These are phyloP conservation scores for Bolboschoenoplectus hybrid DNA, from an alignment of 202 grass and related monocot species.

Conservation along the genomic window DNA sequence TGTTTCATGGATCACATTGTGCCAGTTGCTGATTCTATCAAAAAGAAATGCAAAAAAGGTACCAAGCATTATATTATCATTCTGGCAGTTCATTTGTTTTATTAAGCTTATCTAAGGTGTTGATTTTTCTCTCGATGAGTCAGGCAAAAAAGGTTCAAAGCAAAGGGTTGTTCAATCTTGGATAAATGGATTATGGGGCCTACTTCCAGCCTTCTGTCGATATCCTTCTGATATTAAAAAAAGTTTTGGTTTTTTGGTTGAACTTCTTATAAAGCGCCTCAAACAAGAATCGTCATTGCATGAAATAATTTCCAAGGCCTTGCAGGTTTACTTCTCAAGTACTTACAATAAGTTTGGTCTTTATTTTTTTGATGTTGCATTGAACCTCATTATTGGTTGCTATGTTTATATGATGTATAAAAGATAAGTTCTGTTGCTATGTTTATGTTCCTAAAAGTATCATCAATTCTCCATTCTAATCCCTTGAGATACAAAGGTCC, in stretches of 20 bases:
- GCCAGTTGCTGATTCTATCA: slow-evolving; percentile 66
- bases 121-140: slow-evolving; percentile 46
- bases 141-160: slow-evolving; percentile 63
- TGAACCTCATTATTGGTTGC: background rate
- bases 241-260: slow-evolving; percentile 67
- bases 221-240: slow-evolving; percentile 62
- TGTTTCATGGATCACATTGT: slow-evolving; percentile 75
- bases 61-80: slow-evolving; percentile 33
- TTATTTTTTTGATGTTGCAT: background rate
- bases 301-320: slow-evolving; percentile 62
- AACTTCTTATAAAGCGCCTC: slow-evolving; percentile 60
- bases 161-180: slow-evolving; percentile 51
- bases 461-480: background rate
- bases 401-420: slow-evolving; percentile 14
- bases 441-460: background rate
- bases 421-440: background rate
- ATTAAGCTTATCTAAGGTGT: slow-evolving; percentile 32
- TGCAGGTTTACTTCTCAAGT: slow-evolving; percentile 65
- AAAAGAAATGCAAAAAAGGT: slow-evolving; percentile 57
- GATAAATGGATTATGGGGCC: slow-evolving; percentile 65
- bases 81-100: slow-evolving; percentile 18
- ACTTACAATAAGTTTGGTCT: slow-evolving; percentile 33
- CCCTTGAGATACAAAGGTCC: background rate
- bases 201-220: slow-evolving; percentile 90
- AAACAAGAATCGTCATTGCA: slow-evolving; percentile 58